Conservation (phyloP, 768 basidiomycete genomes). For the Hygrocybe punicea region DNA sequence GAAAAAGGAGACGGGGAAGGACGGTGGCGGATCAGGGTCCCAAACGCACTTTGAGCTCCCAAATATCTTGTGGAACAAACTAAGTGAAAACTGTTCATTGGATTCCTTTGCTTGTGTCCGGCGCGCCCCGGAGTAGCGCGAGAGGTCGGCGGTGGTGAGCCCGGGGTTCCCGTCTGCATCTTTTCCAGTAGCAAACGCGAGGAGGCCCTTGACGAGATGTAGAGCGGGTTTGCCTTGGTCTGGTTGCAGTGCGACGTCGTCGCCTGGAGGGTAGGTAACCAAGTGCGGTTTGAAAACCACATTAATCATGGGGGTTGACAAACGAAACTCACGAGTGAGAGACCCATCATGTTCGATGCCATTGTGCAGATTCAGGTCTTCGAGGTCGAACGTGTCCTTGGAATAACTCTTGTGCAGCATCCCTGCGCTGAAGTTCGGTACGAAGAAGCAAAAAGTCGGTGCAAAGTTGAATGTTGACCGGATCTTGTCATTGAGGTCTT, state of each 20-base stretch:
- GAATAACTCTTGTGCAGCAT: constrained; percentile 55
- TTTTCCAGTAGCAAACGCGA: constrained; percentile 58
- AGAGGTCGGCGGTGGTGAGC: constrained; percentile 58
- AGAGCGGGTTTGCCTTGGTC: constrained; percentile 55
- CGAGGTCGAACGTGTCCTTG: constrained; percentile 60
- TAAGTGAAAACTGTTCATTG: constrained; percentile 58
- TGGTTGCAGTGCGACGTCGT: constrained; percentile 42
- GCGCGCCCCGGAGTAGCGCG: constrained; percentile 55
- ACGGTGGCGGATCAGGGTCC: too few species aligned
- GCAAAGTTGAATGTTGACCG: constrained; percentile 66
- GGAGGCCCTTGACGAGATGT: constrained; percentile 51
- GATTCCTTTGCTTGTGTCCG: constrained; percentile 50
- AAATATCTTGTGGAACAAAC: constrained; percentile 54
- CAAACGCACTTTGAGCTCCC: constrained; percentile 60
- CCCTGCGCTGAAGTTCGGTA: constrained; percentile 56
- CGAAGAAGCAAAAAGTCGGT: constrained; percentile 63
- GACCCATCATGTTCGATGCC: constrained; percentile 73
- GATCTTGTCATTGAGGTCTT: constrained; percentile 42
- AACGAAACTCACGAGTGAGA: constrained; percentile 52
- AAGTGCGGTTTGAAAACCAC: constrained; percentile 34
- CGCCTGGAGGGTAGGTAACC: constrained; percentile 47
- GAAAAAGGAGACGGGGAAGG: background rate
- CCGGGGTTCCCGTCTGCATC: constrained; percentile 44
- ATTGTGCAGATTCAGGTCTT: constrained; percentile 69
- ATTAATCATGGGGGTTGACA: background rate